These are phyloP conservation scores for Vitis rupestris DNA, from an alignment of 164 flowering plant species.

Conservation along the genomic window DNA sequence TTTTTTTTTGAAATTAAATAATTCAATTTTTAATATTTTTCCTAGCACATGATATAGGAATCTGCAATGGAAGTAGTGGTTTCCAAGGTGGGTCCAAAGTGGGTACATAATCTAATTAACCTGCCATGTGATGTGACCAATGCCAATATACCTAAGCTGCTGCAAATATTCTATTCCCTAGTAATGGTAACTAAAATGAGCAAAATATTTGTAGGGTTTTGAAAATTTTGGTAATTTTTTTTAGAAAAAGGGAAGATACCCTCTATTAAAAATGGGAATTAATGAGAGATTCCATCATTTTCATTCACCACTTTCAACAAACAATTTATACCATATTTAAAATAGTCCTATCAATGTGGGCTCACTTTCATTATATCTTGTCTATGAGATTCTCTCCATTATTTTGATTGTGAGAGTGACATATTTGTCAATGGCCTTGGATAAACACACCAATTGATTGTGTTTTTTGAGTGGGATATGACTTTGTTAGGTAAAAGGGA, in stretches of 20 bases:
- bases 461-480: conserved; percentile 27
- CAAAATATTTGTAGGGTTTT: not conserved
- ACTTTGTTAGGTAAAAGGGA: conserved; percentile 21
- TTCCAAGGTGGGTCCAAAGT: conserved; percentile 9
- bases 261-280: not conserved
- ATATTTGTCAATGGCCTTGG: conserved; percentile 24
- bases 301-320: conserved; percentile 16
- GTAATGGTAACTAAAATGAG: not conserved
- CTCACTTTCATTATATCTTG: conserved; percentile 26
- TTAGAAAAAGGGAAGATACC: not conserved
- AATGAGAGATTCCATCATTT: conserved; percentile 19
- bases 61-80: conserved; percentile 9
- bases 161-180: conserved; percentile 5
- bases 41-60: conserved; percentile 2
- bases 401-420: conserved; percentile 39
- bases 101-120: not conserved
- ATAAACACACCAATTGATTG: conserved; percentile 18
- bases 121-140: conserved; percentile 20
- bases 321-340: conserved; percentile 15
- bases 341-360: conserved; percentile 19
- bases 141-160: conserved; percentile 7
- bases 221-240: not conserved
- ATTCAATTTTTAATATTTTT: not conserved
- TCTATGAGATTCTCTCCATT: conserved; percentile 38
- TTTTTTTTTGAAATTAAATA: not conserved